Conservation (phyloP, 148 eudicot species). For the Drosera capensis region DNA sequence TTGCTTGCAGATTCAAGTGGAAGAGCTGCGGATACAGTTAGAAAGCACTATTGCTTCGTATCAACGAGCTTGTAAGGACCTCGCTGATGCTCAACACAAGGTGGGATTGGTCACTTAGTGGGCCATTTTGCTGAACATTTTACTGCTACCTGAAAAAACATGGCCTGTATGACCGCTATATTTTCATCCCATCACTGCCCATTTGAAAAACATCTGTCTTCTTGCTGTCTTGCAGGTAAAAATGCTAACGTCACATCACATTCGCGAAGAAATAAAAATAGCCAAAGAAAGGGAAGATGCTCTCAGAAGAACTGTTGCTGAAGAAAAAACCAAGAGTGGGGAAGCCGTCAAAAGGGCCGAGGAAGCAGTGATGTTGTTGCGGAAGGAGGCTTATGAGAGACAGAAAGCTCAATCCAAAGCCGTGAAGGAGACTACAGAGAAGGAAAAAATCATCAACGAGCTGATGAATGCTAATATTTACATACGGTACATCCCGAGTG, state of each 20-base stretch:
- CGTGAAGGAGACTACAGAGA: conserved; percentile 39
- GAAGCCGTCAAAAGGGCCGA: conserved; percentile 46
- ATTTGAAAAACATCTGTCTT: too few relatives aligned
- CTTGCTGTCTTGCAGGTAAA: conserved; percentile 46
- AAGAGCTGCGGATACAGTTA: conserved; percentile 44
- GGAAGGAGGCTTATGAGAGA: conserved; percentile 45
- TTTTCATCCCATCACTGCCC: too few relatives aligned
- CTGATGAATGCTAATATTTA: conserved; percentile 46
- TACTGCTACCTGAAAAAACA: too few relatives aligned
- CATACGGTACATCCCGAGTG: conserved; percentile 37
- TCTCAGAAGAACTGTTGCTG: conserved; percentile 40
- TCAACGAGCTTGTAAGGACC: conserved; percentile 53
- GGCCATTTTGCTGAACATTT: too few relatives aligned
- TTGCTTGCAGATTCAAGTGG: conserved; percentile 44
- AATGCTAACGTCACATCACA: conserved; percentile 40
- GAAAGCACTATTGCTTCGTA: conserved; percentile 42
- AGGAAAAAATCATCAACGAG: conserved; percentile 33
- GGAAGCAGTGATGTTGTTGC: conserved; percentile 34
- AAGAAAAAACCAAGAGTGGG: conserved; percentile 45
- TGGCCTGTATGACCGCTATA: too few relatives aligned
- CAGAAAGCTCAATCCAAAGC: conserved; percentile 50
- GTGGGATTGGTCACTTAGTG: too few relatives aligned
- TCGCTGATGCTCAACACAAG: conserved; percentile 52
- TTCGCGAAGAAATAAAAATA: conserved; percentile 40
- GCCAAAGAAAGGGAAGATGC: conserved; percentile 51